Evolutionary conservation across 2,329 filamentous ascomycete species (phyloP).

Genomic region (Fusarium caatingaense): DNA sequence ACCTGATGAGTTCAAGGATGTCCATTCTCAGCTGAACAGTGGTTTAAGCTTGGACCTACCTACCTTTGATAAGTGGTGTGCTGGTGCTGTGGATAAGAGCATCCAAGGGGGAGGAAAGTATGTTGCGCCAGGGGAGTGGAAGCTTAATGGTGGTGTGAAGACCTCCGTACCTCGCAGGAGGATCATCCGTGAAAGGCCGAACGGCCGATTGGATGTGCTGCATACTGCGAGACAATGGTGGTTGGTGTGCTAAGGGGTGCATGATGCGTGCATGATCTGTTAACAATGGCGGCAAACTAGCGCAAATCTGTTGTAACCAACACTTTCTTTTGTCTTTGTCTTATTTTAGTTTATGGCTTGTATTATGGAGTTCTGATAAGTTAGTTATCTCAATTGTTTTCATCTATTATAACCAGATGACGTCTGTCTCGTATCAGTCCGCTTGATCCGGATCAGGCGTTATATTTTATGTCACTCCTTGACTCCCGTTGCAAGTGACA

Average conservation of each 20-base stretch:
- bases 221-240: conserved; percentile 35
- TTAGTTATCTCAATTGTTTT: background rate
- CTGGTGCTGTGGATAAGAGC: conserved; percentile 24
- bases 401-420: background rate
- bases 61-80: conserved; percentile 39
- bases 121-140: conserved; percentile 31
- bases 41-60: conserved; percentile 31
- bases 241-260: conserved; percentile 18
- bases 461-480: background rate
- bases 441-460: background rate
- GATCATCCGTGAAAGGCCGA: conserved; percentile 4
- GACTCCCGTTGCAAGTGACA: background rate
- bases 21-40: conserved; percentile 33
- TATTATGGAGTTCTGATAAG: background rate
- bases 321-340: background rate
- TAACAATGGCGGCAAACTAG: background rate
- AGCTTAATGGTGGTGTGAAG: conserved; percentile 28
- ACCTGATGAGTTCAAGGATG: conserved; percentile 29
- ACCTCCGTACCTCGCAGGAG: background rate
- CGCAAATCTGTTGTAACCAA: background rate
- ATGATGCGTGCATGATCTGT: background rate
- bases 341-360: background rate
- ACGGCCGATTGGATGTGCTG: conserved; percentile 29
- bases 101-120: conserved; percentile 39
- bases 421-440: background rate